Evolutionary conservation across 192 early-diverging fungal genomes (phyloP), one percentile per base, ranked within the genome.

Genomic region (Jimgerdemannia flammicorona): DNA sequence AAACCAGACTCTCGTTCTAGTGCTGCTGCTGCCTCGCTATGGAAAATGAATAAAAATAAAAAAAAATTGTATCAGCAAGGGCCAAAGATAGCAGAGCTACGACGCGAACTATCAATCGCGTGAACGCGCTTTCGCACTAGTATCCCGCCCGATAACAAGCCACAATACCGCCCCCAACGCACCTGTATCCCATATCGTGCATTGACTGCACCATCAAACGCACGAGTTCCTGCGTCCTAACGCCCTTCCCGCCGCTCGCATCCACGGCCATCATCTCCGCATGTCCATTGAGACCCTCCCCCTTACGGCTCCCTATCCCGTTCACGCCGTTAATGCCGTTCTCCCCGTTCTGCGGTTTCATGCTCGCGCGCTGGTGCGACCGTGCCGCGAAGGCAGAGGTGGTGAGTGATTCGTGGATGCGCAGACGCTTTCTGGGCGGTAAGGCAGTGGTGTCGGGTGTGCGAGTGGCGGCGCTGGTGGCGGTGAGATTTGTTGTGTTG

Each of bases 131-230:
- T 29, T 29, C 29, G 0, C 29, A 29, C 29, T 29, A 29, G 29
- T 29, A n/a, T n/a, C n/a, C 29, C 29, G 1, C 29, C 29, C 29
- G 29, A 29, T 29, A 29, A n/a, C n/a, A n/a, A n/a, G n/a, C n/a
- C n/a, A n/a, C n/a, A n/a, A 29, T 29, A 29, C 29, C 29, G 19
- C 67, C 19, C 19, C 67, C 67, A 68, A 59, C 49, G 49, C 85
- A 95, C 93, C 77, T 80, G 73, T 92, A 94, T 1, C 95, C 96
- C 70, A 97, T 81, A 72, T 94, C 92, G 44, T 87, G 84, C 59
- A 98, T 83, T 71, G 94, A 89, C 81, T 99, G 97, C 20, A 96
- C 79, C 77, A 99, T 91, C 11, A 99, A 82, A 41, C 96, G 89
- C 42, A 97, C 93, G 4, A 97, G 84, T 77, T 99, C 96, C 64